Percentiles rank a stretch among this genome's conserved stretches.
Evolutionary conservation across 2,329 filamentous ascomycete genomes (phyloP).

Genomic region (Delphinella strobiligena): DNA sequence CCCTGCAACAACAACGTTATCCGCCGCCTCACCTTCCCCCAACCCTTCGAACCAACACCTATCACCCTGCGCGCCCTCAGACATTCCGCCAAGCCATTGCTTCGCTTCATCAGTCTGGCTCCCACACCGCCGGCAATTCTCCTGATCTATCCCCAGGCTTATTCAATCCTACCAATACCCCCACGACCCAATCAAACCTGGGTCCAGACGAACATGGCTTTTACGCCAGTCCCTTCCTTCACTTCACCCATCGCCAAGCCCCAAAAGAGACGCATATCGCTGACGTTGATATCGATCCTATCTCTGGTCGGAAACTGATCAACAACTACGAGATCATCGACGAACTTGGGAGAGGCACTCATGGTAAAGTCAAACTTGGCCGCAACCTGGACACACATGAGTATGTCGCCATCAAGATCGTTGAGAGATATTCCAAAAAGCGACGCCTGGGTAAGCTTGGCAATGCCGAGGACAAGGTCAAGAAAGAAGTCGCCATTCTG

Average conservation of each 20-base stretch:
- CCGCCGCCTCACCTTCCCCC: constrained; percentile 26
- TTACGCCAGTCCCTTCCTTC: constrained; percentile 38
- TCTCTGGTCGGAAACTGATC: constrained; percentile 89
- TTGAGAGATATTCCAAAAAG: constrained; percentile 88
- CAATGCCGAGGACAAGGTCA: constrained; percentile 70
- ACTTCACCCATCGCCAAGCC: constrained; percentile 36
- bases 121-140: constrained; percentile 33
- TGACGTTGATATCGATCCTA: constrained; percentile 75
- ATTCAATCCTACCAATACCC: constrained; percentile 27
- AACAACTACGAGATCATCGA: constrained; percentile 97
- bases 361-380: constrained; percentile 95
- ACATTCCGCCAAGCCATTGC: constrained; percentile 29
- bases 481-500: constrained; percentile 91
- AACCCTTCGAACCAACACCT: constrained; percentile 28
- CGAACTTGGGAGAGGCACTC: constrained; percentile 88
- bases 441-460: constrained; percentile 68
- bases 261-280: constrained; percentile 66
- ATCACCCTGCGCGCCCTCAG: constrained; percentile 29
- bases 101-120: constrained; percentile 26
- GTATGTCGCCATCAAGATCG: constrained; percentile 95
- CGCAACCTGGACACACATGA: constrained; percentile 64
- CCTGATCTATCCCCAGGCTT: constrained; percentile 36
- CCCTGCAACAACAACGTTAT: constrained; percentile 33
- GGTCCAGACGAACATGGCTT: constrained; percentile 24
- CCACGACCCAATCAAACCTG: constrained; percentile 19